Percentiles rank a stretch among this genome's conserved stretches.
These are phyloP conservation scores for Phalaenopsis hybrid DNA, from an alignment of 116 monocot species.

Conservation along the genomic window DNA sequence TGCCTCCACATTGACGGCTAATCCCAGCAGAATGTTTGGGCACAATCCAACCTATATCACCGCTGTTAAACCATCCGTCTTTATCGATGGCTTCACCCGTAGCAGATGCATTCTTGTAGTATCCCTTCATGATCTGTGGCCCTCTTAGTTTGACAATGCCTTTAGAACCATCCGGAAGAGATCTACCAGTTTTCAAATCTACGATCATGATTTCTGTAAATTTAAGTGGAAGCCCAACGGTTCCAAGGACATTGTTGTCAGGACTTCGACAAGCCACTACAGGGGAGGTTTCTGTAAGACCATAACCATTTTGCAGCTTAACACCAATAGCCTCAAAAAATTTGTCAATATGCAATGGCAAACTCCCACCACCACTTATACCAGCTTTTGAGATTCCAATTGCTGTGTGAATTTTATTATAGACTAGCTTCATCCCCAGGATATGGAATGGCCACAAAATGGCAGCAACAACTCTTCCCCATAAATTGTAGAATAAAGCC, in stretches of 20 bases:
- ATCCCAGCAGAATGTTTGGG: slow-evolving; percentile 46
- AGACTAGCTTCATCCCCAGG: slow-evolving; percentile 55
- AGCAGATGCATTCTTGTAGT: slow-evolving; percentile 83
- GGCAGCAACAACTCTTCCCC: slow-evolving; percentile 44
- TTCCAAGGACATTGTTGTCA: slow-evolving; percentile 85
- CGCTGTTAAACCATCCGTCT: slow-evolving; percentile 86
- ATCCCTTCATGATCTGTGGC: slow-evolving; percentile 94
- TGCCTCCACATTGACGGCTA: slow-evolving; percentile 69
- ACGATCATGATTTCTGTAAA: slow-evolving; percentile 81
- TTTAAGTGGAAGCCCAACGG: slow-evolving; percentile 69
- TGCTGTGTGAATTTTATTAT: slow-evolving; percentile 60
- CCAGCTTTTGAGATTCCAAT: slow-evolving; percentile 92
- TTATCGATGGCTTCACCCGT: slow-evolving; percentile 65
- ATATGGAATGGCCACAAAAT: slow-evolving; percentile 75
- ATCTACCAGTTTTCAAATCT: slow-evolving; percentile 45
- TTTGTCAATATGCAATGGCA: slow-evolving; percentile 65
- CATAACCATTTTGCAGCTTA: slow-evolving; percentile 89
- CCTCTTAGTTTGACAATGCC: slow-evolving; percentile 87
- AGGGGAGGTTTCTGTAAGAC: slow-evolving; percentile 92
- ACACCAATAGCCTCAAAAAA: slow-evolving; percentile 96
- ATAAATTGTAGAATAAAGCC: slow-evolving; percentile 46
- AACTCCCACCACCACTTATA: slow-evolving; percentile 88
- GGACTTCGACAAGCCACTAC: slow-evolving; percentile 56
- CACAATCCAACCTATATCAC: slow-evolving; percentile 94
- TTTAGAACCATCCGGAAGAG: slow-evolving; percentile 66